Base-by-base conservation (phyloP, 192 early-diverging fungal species). In the Linnemannia schmuckeri region DNA sequence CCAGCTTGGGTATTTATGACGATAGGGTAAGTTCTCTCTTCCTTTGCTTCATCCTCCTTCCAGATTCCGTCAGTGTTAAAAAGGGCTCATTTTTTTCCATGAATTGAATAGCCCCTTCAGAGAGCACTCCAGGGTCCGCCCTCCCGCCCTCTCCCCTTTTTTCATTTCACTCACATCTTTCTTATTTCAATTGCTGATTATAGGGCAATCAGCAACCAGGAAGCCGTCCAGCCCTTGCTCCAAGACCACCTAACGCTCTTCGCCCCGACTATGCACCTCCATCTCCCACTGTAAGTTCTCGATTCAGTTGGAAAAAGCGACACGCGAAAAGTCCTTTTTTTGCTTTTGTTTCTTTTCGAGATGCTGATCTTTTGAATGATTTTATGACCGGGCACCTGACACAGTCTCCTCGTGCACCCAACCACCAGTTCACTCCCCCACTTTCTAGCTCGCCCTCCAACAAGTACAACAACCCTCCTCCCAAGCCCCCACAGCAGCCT, bases 161-260 rank as follows among this genome's bases (percentile, higher is more conserved):
- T 38, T 74, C 33, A 46, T 77, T 49, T 83, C 24, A 24, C 46
- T 80, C 47, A 46, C 22, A 49, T 52, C 13, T 38, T 35, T 35
- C 17, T 52, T 17, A 30, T 40, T 49, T 33, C 33, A 22, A 54
- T 80, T 63, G 17, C 35, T 74, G n/a, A 33, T 70, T 46, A 37
- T 37, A 80, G 84, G 78, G 82, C 46, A 72, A 80, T 72, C 54
- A 84, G 52, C 85, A 82, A 13, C 69, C 75, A 54, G 87, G 77
- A 20, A 66, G 68, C 42, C 87, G 87, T 6, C 78, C 89, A 52
- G 74, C 74, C 37, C 70, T 90, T 30, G 78, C 87, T 8, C 88
- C 88, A 57, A 76, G 83, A 44, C 83, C 89, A 10, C 88, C 77
- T 27, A 85, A 89, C 66, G 79, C 81, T 24, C 77, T 89, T 10